These are phyloP conservation scores for Entomortierella chlamydospora DNA, from an alignment of 192 early-diverging fungal species.

Conservation along the genomic window DNA sequence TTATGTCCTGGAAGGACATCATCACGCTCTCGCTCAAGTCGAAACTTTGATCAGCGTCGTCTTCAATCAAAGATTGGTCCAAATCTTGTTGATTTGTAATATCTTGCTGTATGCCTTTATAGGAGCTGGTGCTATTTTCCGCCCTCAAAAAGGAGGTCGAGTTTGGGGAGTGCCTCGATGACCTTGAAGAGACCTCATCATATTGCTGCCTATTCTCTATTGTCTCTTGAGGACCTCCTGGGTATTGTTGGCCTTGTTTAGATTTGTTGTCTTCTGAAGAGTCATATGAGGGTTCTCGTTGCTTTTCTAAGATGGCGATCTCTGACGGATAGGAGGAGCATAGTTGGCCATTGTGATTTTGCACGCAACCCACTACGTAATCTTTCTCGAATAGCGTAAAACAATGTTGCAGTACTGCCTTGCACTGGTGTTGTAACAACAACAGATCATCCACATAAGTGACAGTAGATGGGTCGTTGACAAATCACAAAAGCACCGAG, in stretches of 20 bases:
- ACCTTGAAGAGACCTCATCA: background rate
- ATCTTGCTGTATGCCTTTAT: background rate
- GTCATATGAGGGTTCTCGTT: conserved; percentile 2
- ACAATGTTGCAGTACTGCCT: conserved; percentile 49
- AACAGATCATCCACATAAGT: background rate
- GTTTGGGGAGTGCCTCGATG: background rate
- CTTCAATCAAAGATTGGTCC: conserved; percentile 26
- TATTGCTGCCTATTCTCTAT: background rate
- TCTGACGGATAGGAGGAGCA: conserved; percentile 50
- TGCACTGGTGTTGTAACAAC: conserved; percentile 27
- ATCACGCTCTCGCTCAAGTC: conserved; percentile 45
- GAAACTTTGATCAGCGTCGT: conserved; percentile 41
- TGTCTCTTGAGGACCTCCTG: background rate
- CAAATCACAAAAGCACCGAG: background rate
- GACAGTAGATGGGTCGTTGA: background rate
- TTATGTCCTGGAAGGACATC: conserved; percentile 55
- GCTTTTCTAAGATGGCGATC: conserved; percentile 39
- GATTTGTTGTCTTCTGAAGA: background rate
- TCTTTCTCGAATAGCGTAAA: conserved; percentile 47
- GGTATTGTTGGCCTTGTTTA: background rate
- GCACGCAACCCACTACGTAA: conserved; percentile 40
- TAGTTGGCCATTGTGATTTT: conserved; percentile 50
- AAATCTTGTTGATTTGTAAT: conserved; percentile 4
- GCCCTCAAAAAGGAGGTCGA: background rate
- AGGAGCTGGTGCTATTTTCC: background rate